phyloP scores from a whole-genome alignment of 768 basidiomycete genomes.

The Amanita molliuscula region DNA sequence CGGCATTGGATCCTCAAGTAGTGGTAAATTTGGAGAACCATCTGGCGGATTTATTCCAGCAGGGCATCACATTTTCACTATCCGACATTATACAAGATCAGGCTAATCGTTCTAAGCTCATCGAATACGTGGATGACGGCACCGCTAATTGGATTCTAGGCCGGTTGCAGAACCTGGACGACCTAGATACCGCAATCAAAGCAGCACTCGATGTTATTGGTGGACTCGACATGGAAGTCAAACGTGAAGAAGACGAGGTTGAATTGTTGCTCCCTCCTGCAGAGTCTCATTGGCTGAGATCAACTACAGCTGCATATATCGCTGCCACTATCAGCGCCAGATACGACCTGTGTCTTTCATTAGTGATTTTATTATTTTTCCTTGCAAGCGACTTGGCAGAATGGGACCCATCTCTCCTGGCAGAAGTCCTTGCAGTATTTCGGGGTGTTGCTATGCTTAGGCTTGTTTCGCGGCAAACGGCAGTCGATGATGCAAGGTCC shows the following conservation, averaged over 20 bases:
- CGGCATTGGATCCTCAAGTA: constrained; percentile 46
- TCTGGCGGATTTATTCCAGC: constrained; percentile 55
- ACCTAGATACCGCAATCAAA: constrained; percentile 46
- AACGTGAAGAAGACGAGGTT: constrained; percentile 67
- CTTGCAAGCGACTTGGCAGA: constrained; percentile 48
- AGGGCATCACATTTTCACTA: constrained; percentile 72
- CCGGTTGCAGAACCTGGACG: constrained; percentile 43
- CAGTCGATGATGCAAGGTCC: constrained; percentile 13
- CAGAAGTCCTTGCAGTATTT: constrained; percentile 72
- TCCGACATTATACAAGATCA: constrained; percentile 67
- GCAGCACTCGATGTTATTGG: constrained; percentile 61
- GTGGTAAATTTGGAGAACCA: constrained; percentile 48
- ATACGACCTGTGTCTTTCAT: constrained; percentile 61
- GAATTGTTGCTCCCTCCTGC: constrained; percentile 42
- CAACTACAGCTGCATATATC: constrained; percentile 53
- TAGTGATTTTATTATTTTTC: constrained; percentile 64
- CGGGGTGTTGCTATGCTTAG: constrained; percentile 70
- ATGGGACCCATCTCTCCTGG: constrained; percentile 57
- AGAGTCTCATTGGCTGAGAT: constrained; percentile 51
- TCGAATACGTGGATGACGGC: constrained; percentile 48
- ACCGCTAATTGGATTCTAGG: constrained; percentile 51
- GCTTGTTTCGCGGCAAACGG: constrained; percentile 48
- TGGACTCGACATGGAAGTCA: constrained; percentile 60
- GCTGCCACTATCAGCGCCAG: constrained; percentile 56
- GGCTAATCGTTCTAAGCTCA: constrained; percentile 40